These are phyloP conservation scores for Pezicula carpinea DNA, from an alignment of 2,329 filamentous ascomycete species.

Conservation along the genomic window DNA sequence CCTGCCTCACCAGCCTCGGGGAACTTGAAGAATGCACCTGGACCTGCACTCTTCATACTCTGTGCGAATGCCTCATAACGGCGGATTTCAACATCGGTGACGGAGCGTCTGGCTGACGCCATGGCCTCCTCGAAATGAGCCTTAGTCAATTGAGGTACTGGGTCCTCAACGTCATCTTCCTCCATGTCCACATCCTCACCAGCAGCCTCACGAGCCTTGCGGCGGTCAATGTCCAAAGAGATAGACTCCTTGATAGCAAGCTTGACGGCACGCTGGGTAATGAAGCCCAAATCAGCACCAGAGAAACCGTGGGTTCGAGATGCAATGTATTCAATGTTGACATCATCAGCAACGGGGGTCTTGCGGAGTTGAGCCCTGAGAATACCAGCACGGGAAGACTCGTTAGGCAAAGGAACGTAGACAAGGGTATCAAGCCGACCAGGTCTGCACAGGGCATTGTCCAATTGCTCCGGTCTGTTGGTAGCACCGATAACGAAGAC, in stretches of 20 bases:
- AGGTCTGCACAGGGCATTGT: constrained; percentile 95
- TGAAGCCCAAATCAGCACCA: constrained; percentile 98
- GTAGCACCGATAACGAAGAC: constrained; percentile 99
- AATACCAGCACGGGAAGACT: constrained; percentile 82
- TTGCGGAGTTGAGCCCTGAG: constrained; percentile 96
- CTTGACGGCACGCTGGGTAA: constrained; percentile 98
- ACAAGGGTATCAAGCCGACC: constrained; percentile 98
- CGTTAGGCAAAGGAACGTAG: constrained; percentile 94
- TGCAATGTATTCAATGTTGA: constrained; percentile 88
- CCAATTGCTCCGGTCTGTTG: constrained; percentile 97
- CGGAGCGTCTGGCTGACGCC: constrained; percentile 87
- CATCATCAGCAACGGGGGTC: constrained; percentile 83
- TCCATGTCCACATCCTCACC: constrained; percentile 80
- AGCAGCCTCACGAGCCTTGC: constrained; percentile 82
- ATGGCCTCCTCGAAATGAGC: constrained; percentile 99
- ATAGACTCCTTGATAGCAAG: constrained; percentile 99
- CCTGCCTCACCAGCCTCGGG: constrained; percentile 59
- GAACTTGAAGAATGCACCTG: constrained; percentile 98
- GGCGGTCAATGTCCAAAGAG: constrained; percentile 77
- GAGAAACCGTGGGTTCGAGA: constrained; percentile 98
- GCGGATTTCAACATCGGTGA: constrained; percentile 94
- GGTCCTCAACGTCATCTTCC: constrained; percentile 78
- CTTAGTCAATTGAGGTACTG: constrained; percentile 92
- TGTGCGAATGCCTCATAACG: constrained; percentile 98
- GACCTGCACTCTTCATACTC: constrained; percentile 97